Conservation (phyloP, 2,329 filamentous ascomycete species). For the Cryphonectria radicalis region DNA sequence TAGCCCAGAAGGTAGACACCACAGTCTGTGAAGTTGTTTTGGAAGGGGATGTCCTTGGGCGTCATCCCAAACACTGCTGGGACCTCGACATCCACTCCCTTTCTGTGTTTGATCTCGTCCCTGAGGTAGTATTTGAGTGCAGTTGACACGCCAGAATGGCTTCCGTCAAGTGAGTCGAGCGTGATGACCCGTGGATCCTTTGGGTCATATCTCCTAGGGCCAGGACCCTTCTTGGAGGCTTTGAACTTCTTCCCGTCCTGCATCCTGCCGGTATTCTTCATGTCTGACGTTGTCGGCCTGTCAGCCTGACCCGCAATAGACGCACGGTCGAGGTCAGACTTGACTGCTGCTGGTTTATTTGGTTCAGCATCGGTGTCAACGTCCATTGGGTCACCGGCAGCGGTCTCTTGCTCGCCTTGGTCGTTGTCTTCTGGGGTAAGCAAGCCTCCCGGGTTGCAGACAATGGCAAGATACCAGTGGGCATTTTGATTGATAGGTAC, state of each 20-base stretch:
- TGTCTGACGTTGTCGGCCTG: background rate
- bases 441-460: slow-evolving; percentile 81
- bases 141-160: slow-evolving; percentile 66
- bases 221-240: slow-evolving; percentile 36
- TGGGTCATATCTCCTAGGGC: slow-evolving; percentile 49
- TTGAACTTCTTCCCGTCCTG: slow-evolving; percentile 30
- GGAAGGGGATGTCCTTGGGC: slow-evolving; percentile 75
- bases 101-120: slow-evolving; percentile 71
- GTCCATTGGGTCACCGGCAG: background rate
- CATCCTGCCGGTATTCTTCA: background rate
- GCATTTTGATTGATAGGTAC: slow-evolving; percentile 86
- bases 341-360: slow-evolving; percentile 23
- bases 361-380: slow-evolving; percentile 7
- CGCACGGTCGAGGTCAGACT: slow-evolving; percentile 13
- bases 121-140: slow-evolving; percentile 77
- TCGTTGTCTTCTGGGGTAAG: slow-evolving; percentile 36
- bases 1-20: slow-evolving; percentile 87
- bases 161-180: slow-evolving; percentile 78
- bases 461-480: slow-evolving; percentile 96
- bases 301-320: slow-evolving; percentile 19
- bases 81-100: slow-evolving; percentile 45
- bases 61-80: slow-evolving; percentile 58
- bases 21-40: slow-evolving; percentile 87
- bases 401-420: background rate
- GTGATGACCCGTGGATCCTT: slow-evolving; percentile 76